phyloP scores from a whole-genome alignment of 306 rosid genomes.

The Begonia loranthoides region DNA sequence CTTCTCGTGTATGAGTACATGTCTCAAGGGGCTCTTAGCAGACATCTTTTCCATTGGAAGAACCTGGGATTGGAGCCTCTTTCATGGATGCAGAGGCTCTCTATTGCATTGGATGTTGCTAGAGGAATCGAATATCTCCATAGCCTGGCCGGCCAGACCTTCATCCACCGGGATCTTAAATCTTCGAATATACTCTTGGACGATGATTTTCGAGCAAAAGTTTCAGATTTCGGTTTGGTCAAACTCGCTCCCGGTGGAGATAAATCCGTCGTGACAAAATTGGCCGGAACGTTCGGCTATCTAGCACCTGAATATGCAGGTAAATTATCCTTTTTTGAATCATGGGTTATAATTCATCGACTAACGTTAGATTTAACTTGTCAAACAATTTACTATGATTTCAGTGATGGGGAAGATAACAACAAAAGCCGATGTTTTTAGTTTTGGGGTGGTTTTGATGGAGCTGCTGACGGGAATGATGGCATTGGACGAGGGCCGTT shows the following conservation, averaged over 20 bases:
- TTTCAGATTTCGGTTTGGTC: slow-evolving; percentile 74
- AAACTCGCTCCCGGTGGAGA: slow-evolving; percentile 70
- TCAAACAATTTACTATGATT: slow-evolving; percentile 8
- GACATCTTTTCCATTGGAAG: slow-evolving; percentile 78
- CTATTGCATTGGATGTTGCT: slow-evolving; percentile 76
- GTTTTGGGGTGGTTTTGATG: slow-evolving; percentile 71
- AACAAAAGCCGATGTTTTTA: slow-evolving; percentile 71
- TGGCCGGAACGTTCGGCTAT: slow-evolving; percentile 86
- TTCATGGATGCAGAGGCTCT: slow-evolving; percentile 57
- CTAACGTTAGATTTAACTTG: no score
- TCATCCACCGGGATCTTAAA: slow-evolving; percentile 76
- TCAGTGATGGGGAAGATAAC: slow-evolving; percentile 89
- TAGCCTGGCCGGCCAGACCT: slow-evolving; percentile 50
- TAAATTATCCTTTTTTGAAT: slow-evolving; percentile 7
- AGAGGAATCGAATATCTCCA: slow-evolving; percentile 75
- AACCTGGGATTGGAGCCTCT: slow-evolving; percentile 47
- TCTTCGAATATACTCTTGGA: slow-evolving; percentile 67
- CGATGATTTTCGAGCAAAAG: slow-evolving; percentile 63
- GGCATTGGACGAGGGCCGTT: slow-evolving; percentile 63
- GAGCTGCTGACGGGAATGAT: slow-evolving; percentile 62
- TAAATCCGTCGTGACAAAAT: slow-evolving; percentile 53
- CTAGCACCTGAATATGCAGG: slow-evolving; percentile 91
- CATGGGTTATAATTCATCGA: no score
- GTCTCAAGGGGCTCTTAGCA: slow-evolving; percentile 82
- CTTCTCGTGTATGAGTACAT: slow-evolving; percentile 66